Evolutionary conservation across 768 basidiomycete species (phyloP).

Genomic region (Calocybe indica): DNA sequence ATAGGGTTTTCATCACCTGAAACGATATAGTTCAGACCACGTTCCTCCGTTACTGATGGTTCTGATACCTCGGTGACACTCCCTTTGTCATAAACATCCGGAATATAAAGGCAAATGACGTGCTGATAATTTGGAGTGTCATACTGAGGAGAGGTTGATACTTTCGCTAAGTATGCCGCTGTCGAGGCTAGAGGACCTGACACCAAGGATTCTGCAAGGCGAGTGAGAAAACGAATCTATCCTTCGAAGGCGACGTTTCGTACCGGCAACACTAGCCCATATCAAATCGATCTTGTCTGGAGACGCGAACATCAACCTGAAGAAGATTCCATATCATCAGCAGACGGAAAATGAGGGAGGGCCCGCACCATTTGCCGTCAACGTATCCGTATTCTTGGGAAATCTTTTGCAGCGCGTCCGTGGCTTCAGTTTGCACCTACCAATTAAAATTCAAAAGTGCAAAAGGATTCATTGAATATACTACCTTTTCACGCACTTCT

Average conservation of each 20-base stretch:
- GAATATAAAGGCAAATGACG: constrained; percentile 66
- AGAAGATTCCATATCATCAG: not conserved
- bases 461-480: not conserved
- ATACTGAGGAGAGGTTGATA: constrained; percentile 52
- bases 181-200: constrained; percentile 60
- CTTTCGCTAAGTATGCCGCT: constrained; percentile 51
- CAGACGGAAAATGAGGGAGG: not conserved
- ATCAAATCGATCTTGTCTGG: constrained; percentile 57
- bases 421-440: constrained; percentile 56
- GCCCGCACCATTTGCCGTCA: constrained; percentile 59
- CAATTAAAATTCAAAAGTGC: not conserved
- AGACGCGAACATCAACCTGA: constrained; percentile 63
- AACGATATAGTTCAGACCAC: constrained; percentile 3
- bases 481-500: constrained; percentile 64
- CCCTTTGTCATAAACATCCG: constrained; percentile 63
- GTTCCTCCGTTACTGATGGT: not conserved
- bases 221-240: constrained; percentile 1
- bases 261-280: constrained; percentile 60
- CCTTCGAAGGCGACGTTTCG: constrained; percentile 10
- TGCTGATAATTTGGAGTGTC: constrained; percentile 50
- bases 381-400: constrained; percentile 48
- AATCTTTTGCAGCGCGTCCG: constrained; percentile 53
- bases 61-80: constrained; percentile 44
- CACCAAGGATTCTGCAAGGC: constrained; percentile 48
- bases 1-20: constrained; percentile 64